Evolutionary conservation across 352 stramenopile species (phyloP), one percentile per base, ranked within the genome.

Genomic region (Aphanomyces invadans): DNA sequence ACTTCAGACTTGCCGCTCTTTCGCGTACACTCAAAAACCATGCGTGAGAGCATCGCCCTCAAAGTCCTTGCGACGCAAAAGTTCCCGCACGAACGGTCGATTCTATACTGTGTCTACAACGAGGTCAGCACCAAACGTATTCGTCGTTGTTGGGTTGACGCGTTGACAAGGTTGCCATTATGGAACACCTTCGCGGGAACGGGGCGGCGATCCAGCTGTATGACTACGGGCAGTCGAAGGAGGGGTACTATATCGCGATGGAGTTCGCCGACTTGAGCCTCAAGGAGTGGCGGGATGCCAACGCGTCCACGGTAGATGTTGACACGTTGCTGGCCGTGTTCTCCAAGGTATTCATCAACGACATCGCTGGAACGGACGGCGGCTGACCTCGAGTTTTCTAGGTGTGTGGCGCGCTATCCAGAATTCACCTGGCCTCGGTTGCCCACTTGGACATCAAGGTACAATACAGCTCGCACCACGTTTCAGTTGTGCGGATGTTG

Each of bases 381-480:
- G n/a, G n/a, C n/a, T n/a, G n/a, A n/a, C 28, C 21, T 12, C 23
- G 38, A 32, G 9, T 33, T 54, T 21, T 55, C 2, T 26, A 57
- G 46, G 42, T 66, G 11, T 66, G 44, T 39, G 7, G 19, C 3
- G 44, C 59, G 2, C 38, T 57, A 11, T 25, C 59, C 4, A 11
- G 9, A 1, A 28, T 55, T 23, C 59, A 55, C 28, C 17, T 29
- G 7, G 25, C 59, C 19, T 38, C 51, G 19, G 36, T 59, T 17
- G 31, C 63, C 12, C 52, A 70, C 26, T 87, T 90, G 28, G 82
- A 89, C 55, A 75, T 91, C 32, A 91, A 91, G 77, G 12, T 42
- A 21, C 44, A n/a, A n/a, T n/a, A n/a, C n/a, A n/a, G n/a, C n/a
- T n/a, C n/a, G n/a, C n/a, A n/a, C n/a, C n/a, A n/a, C n/a, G n/a